Evolutionary conservation across 225 moss, liverwort and hornwort species (phyloP), one percentile per base, ranked within the genome.

Genomic region (Physcomitrium patens): DNA sequence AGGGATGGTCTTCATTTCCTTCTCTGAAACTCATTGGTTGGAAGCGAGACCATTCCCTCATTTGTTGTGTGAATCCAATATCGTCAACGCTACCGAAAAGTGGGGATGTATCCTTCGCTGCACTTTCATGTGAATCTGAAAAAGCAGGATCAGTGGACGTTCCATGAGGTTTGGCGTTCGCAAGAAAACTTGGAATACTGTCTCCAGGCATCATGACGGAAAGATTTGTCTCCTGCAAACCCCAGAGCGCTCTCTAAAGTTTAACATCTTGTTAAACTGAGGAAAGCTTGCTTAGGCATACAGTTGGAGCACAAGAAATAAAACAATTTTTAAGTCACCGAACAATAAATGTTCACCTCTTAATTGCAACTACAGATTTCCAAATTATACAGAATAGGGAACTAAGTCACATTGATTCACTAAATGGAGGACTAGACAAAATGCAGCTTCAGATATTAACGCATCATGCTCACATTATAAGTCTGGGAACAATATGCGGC

Each of bases 151-250:
- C 71, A 12, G 69, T 10, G 43, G 79, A 57, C 49, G 84, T 52
- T 50, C 76, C 76, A 70, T 84, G 79, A 72, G 84, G 87, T 60
- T 79, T 82, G 54, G 67, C 81, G 52, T 84, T 84, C 2, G 87
- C 87, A 49, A 87, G 81, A 56, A 84, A 84, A 61, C 87, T 84
- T n/a, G 84, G 87, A 70, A 87, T 84, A 72, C 78, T 81, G 76
- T 87, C 87, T 69, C 87, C 87, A 59, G 87, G 84, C 87, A 87
- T 87, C 84, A 87, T 76, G 9, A 87, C 87, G 0, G 87, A 87
- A 12, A 87, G 63, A 79, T 70, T 81, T 42, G 81, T 81, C 57
- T 87, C 87, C 87, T 84, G 79, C 79, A 76, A 63, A 70, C 44
- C 70, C 63, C 31, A 70, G 31, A 70, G 50, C 28, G 58, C 20